These are phyloP conservation scores for Parsonsia alboflavescens DNA, from an alignment of 257 asterid genomes.

Conservation along the genomic window DNA sequence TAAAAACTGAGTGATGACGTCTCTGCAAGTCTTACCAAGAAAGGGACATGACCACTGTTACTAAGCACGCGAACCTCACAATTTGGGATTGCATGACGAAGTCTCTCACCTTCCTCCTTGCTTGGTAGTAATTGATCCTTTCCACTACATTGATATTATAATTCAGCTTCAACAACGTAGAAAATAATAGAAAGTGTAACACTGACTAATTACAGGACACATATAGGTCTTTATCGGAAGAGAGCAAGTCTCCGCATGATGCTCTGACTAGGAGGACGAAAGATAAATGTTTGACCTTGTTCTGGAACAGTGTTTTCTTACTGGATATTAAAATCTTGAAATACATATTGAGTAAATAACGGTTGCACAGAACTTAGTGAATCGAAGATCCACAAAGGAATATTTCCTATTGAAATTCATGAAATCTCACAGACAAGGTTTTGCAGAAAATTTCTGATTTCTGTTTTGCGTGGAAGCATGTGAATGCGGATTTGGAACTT, in stretches of 20 bases:
- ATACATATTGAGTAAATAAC: not conserved
- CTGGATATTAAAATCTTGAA: not conserved
- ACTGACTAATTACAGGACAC: not conserved
- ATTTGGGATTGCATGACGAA: conserved; percentile 42
- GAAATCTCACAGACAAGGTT: not conserved
- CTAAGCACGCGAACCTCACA: conserved; percentile 59
- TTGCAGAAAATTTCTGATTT: not conserved
- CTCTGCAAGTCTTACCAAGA: conserved; percentile 50
- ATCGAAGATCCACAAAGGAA: not conserved
- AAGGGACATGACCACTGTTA: conserved; percentile 64
- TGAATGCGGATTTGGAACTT: not conserved
- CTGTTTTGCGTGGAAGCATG: not conserved
- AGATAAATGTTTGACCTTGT: not conserved
- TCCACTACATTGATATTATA: conserved; percentile 45
- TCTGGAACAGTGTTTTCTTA: not conserved
- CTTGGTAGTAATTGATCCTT: conserved; percentile 74
- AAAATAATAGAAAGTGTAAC: not conserved
- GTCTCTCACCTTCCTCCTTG: conserved; percentile 68
- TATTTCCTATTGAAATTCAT: not conserved
- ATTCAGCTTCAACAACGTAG: conserved; percentile 5
- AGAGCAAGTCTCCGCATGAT: not conserved
- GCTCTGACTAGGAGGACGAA: not conserved
- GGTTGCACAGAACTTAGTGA: not conserved
- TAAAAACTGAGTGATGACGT: not conserved
- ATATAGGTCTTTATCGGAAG: not conserved